Conservation (phyloP, 139 green algal species). For the Closterium sp. region DNA sequence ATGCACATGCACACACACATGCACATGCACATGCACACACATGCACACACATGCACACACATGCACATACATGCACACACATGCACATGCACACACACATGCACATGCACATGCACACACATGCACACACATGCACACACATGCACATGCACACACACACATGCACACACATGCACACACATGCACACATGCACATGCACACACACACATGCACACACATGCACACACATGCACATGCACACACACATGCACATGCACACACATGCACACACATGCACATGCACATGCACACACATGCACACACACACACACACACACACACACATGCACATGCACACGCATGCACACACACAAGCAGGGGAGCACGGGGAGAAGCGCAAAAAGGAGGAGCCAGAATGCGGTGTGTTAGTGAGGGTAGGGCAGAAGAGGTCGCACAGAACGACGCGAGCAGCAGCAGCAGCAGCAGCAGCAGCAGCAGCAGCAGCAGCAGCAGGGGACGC, state of each 20-base stretch:
- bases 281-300: too few relatives aligned
- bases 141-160: background rate
- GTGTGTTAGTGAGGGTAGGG: background rate
- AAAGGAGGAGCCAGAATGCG: too few relatives aligned
- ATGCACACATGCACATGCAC: background rate
- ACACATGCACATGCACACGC: background rate
- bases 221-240: background rate
- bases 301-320: background rate
- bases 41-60: background rate
- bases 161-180: background rate
- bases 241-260: background rate
- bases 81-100: background rate
- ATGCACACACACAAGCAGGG: background rate
- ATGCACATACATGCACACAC: background rate
- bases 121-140: background rate
- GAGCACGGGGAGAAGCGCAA: background rate
- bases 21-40: background rate
- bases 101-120: background rate
- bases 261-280: background rate
- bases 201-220: background rate
- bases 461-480: background rate
- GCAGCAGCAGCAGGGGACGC: constrained; percentile 11
- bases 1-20: background rate
- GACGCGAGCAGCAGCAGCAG: background rate
- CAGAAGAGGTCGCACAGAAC: background rate